These are phyloP conservation scores for bread wheat (Triticum aestivum) DNA, from an alignment of 176 grass and related monocot genomes.

Conservation along the genomic window DNA sequence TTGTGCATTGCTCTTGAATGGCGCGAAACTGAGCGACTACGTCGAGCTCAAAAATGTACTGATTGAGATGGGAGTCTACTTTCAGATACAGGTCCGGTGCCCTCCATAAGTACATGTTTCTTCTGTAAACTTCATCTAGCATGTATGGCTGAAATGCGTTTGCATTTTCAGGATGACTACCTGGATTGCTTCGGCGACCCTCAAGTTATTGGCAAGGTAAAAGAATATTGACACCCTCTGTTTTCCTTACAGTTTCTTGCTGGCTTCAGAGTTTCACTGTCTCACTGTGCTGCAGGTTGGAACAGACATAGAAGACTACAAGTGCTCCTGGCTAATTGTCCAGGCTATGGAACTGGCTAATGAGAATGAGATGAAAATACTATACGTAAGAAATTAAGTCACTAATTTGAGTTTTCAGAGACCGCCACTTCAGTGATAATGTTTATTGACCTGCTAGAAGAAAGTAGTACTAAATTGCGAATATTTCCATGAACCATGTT, in stretches of 20 bases:
- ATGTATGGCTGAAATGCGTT: background rate
- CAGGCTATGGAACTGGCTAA: slow-evolving; percentile 66
- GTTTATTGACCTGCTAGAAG: background rate
- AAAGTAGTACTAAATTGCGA: background rate
- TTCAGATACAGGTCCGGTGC: slow-evolving; percentile 41
- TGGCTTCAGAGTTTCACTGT: background rate
- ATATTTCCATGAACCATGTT: background rate
- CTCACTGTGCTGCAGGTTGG: slow-evolving; percentile 44
- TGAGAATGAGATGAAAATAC: slow-evolving; percentile 66
- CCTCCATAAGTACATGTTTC: background rate
- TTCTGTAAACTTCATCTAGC: background rate
- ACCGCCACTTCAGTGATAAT: background rate
- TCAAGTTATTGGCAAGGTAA: slow-evolving; percentile 77
- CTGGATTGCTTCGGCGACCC: slow-evolving; percentile 74
- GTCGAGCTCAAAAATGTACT: slow-evolving; percentile 46
- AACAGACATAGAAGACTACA: slow-evolving; percentile 85
- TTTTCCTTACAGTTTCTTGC: background rate
- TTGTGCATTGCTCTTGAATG: slow-evolving; percentile 41
- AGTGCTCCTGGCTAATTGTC: slow-evolving; percentile 75
- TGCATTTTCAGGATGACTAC: slow-evolving; percentile 65
- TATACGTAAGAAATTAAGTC: slow-evolving; percentile 34
- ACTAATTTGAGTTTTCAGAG: background rate
- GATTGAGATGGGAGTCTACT: slow-evolving; percentile 53
- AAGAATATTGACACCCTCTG: background rate
- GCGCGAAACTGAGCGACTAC: slow-evolving; percentile 26